Percentiles rank a stretch among this genome's conserved stretches.
phyloP scores from a whole-genome alignment of 495 filamentous ascomycete species.

The Massariosphaeria phaeospora region DNA sequence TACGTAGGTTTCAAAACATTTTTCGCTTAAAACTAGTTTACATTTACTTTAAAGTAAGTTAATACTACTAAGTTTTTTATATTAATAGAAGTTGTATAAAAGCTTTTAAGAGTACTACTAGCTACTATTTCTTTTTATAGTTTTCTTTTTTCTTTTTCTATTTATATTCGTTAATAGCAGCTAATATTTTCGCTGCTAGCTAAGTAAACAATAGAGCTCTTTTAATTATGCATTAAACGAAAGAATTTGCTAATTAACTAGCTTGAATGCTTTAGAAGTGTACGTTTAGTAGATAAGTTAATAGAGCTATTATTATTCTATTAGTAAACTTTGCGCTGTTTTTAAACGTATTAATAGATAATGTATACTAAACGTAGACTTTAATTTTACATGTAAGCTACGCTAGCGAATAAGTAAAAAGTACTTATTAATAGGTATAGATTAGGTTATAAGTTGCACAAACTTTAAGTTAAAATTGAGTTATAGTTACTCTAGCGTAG shows the following conservation, averaged over 20 bases:
- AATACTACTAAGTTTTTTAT: no score
- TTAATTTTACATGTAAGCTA: neutral
- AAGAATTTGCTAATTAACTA: neutral
- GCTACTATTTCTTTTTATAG: neutral
- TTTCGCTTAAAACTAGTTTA: no score
- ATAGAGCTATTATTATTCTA: neutral
- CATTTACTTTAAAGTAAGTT: no score
- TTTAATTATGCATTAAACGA: neutral
- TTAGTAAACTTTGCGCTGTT: neutral
- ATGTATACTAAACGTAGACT: neutral
- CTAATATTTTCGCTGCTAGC: neutral
- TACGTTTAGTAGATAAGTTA: neutral
- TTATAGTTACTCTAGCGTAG: no score
- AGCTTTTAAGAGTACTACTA: no score
- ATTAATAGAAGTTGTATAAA: no score
- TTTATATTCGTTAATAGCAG: neutral
- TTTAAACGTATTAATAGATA: neutral
- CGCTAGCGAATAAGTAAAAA: no score
- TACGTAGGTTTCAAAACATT: no score
- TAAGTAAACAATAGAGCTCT: neutral
- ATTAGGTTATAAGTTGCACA: no score
- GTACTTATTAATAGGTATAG: no score
- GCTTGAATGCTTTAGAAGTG: neutral
- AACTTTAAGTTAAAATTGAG: no score
- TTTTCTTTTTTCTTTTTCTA: neutral